Evolutionary conservation across 2,329 filamentous ascomycete genomes (phyloP), one percentile per base, ranked within the genome.

Genomic region (Fusarium oligoseptatum): DNA sequence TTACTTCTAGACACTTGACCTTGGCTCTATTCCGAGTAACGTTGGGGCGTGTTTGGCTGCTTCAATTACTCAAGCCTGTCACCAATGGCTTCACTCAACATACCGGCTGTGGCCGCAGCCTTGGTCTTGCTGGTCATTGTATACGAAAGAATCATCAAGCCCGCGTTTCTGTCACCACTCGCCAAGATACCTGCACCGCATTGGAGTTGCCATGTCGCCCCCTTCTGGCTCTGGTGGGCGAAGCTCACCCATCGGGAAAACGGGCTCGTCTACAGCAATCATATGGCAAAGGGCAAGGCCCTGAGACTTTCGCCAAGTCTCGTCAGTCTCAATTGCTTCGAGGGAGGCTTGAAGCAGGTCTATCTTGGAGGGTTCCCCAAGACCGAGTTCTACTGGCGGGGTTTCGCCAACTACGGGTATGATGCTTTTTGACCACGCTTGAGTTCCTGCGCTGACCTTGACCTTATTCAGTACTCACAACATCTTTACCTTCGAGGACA

Each of bases 141-240:
- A 4, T 52, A 64, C 41, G 55, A 65, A 48, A 20, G 10, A 32
- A 55, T 68, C 36, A 9, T 68, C 32, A 60, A 65, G 8, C 66
- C 66, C 4, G 61, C 34, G 6, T 68, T 68, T 15, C 10, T 67
- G 10, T 73, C 71, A 6, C 71, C 71, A 14, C 52, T 73, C 1
- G 12, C 65, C n/a, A 71, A 67, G 24, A 69, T 73, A 24, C 68
- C 71, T 7, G 66, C 68, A 6, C 56, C 68, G 8, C 71, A 73
- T 36, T 73, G 71, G 71, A 65, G 64, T 15, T 66, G 68, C 32
- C 66, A 66, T 37, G 29, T 71, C 17, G 29, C 52, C 15, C 62
- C 61, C 3, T 41, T 69, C 8, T 73, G 71, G 71, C 63, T 73
- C 17, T 62, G 52, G 50, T 67, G 63, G 55, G 63, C 55, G 9